Conservation (phyloP, 306 rosid species). For the Vachellia pachyceras region DNA sequence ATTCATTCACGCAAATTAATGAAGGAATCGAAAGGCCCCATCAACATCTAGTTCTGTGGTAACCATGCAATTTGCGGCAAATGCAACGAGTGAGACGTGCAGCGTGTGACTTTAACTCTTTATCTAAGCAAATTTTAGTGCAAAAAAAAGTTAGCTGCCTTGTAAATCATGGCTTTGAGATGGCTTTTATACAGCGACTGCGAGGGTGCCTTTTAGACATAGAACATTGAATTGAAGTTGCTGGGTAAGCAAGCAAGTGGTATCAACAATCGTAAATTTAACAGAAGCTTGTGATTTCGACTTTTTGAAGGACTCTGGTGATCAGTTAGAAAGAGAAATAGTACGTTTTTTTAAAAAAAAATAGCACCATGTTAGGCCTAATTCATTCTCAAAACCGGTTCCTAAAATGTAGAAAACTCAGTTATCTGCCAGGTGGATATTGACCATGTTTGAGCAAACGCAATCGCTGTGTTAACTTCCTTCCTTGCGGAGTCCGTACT, state of each 20-base stretch:
- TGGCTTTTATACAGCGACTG: slow-evolving; percentile 21
- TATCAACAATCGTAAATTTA: slow-evolving; percentile 29
- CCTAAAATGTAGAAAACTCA: neutral
- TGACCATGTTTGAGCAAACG: neutral
- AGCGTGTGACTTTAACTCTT: neutral
- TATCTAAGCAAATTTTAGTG: slow-evolving; percentile 11
- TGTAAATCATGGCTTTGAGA: slow-evolving; percentile 27
- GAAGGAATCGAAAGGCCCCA: neutral
- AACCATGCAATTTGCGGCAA: slow-evolving; percentile 1
- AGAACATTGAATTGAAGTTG: slow-evolving; percentile 3
- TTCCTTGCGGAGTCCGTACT: neutral
- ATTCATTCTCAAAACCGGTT: neutral
- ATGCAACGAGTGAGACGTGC: too few species aligned
- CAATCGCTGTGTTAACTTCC: neutral
- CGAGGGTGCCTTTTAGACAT: slow-evolving; percentile 20
- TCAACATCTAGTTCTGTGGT: neutral
- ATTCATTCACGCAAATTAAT: neutral
- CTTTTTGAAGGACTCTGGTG: slow-evolving; percentile 22
- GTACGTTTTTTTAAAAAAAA: too few species aligned
- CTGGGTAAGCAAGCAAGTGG: slow-evolving; percentile 43
- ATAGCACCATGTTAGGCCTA: neutral
- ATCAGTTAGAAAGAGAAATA: neutral
- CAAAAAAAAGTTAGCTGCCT: slow-evolving; percentile 5
- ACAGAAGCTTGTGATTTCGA: neutral
- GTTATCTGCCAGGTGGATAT: too few species aligned